Evolutionary conservation across 371 early-diverging fungal species (phyloP), one percentile per base, ranked within the genome.

Genomic region (Syncephalastrum sp.): DNA sequence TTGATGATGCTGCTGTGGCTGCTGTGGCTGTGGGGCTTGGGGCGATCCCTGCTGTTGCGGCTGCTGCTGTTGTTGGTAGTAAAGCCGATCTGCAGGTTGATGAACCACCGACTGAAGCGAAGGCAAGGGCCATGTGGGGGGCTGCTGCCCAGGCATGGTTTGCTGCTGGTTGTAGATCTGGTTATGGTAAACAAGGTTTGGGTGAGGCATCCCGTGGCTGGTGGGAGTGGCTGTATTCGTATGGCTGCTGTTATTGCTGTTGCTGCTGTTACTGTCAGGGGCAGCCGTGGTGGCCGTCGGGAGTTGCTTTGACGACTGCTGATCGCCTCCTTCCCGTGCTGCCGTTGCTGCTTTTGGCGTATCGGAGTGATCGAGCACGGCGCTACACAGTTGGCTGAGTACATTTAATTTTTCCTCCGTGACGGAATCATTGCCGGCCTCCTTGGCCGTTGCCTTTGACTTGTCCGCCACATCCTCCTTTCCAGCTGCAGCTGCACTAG

Each of bases 341-440:
- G 38, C 41, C 42, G 46, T 46, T 49, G 57, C 44, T 55, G 29
- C 19, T 44, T 19, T 25, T 53, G 59, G 45, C 54, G 61, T 27
- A 46, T 38, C 68, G 47, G 63, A 66, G 21, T 59, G 57, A 56
- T 72, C 73, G 42, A 78, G 55, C 7, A 75, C 79, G 41, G 65
- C 75, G 45, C 74, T 79, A 48, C 79, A 79, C 13, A 79, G 72
- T 53, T 71, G 71, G 25, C 75, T 75, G 21, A 79, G 55, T 43
- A 79, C 71, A 17, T 59, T 73, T 33, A 33, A 33, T 10, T 33
- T 33, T 10, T 33, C 38, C 38, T 33, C 38, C 2, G 38, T 33
- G 38, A 33, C 38, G 38, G 38, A 33, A 33, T 33, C 38, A 10
- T 5, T 33, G 38, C 38, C 38, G 38, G 38, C 38, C 38, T 33